Percentiles rank a stretch among this genome's conserved stretches.
These are phyloP conservation scores for Lenwebbia sp. DNA, from an alignment of 345 rosid genomes.

Conservation along the genomic window DNA sequence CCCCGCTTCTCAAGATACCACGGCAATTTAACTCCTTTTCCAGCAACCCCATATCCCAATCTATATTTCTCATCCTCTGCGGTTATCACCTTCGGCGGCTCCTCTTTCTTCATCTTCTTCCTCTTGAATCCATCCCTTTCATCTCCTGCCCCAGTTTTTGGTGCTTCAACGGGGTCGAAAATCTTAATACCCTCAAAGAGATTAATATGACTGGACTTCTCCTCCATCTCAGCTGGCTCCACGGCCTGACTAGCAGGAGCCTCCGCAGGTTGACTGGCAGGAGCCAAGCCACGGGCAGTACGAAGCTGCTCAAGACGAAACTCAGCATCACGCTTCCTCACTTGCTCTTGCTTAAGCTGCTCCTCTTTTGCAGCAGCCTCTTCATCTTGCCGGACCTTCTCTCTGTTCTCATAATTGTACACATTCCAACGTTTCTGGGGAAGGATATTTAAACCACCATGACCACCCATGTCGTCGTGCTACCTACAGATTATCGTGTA, in stretches of 20 bases:
- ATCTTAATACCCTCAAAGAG: conserved; percentile 90
- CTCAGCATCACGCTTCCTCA: conserved; percentile 68
- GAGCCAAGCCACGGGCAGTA: conserved; percentile 70
- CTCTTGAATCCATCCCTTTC: conserved; percentile 46
- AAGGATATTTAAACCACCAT: conserved; percentile 87
- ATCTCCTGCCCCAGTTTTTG: conserved; percentile 15
- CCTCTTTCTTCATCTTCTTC: conserved; percentile 77
- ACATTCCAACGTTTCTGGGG: conserved; percentile 97
- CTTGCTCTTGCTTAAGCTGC: conserved; percentile 70
- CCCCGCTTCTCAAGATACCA: conserved; percentile 75
- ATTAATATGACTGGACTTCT: conserved; percentile 69
- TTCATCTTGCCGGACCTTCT: conserved; percentile 73
- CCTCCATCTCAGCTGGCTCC: conserved; percentile 15
- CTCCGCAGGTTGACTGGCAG: conserved; percentile 19
- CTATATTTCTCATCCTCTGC: conserved; percentile 86
- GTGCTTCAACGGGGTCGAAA: conserved; percentile 48
- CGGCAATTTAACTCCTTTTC: conserved; percentile 87
- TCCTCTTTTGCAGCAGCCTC: conserved; percentile 88
- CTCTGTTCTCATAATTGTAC: conserved; percentile 74
- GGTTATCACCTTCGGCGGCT: conserved; percentile 31
- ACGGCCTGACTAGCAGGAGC: background rate
- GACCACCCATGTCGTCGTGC: conserved; percentile 63
- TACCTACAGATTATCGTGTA: background rate
- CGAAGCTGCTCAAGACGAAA: conserved; percentile 79
- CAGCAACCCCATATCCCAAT: conserved; percentile 82